Evolutionary conservation across 129 eudicot species (phyloP).

Genomic region (Flaveria brownii): DNA sequence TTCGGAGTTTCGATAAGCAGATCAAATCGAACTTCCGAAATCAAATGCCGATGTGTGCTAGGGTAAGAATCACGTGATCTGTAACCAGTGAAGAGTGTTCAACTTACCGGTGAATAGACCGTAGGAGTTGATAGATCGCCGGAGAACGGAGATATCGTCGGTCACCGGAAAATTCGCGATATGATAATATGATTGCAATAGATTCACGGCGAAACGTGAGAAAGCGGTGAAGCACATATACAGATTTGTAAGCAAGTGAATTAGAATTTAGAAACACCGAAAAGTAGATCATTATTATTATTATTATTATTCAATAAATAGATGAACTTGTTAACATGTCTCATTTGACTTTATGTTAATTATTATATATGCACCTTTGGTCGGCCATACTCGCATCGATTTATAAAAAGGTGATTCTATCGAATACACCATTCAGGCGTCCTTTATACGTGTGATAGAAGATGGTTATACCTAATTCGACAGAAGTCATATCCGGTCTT

Average conservation of each 20-base stretch:
- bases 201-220: constrained; percentile 11
- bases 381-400: not conserved
- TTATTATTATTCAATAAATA: no score
- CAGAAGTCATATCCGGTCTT: no score
- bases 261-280: no score
- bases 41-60: constrained; percentile 7
- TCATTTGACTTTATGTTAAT: not conserved
- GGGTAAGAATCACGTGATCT: constrained; percentile 21
- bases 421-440: no score
- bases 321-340: not conserved
- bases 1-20: not conserved
- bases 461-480: no score
- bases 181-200: constrained; percentile 12
- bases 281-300: not conserved
- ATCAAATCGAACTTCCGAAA: constrained; percentile 20
- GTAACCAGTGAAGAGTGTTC: not conserved
- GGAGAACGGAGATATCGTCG: constrained; percentile 11
- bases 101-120: constrained; percentile 17
- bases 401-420: no score
- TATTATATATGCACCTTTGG: not conserved
- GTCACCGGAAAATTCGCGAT: constrained; percentile 25
- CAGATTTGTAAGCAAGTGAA: not conserved
- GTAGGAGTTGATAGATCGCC: constrained; percentile 13
- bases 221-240: not conserved
- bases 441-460: no score